Evolutionary conservation across 805 yeast genomes (phyloP), one percentile per base, ranked within the genome.

Genomic region (Ogataea methanolica): DNA sequence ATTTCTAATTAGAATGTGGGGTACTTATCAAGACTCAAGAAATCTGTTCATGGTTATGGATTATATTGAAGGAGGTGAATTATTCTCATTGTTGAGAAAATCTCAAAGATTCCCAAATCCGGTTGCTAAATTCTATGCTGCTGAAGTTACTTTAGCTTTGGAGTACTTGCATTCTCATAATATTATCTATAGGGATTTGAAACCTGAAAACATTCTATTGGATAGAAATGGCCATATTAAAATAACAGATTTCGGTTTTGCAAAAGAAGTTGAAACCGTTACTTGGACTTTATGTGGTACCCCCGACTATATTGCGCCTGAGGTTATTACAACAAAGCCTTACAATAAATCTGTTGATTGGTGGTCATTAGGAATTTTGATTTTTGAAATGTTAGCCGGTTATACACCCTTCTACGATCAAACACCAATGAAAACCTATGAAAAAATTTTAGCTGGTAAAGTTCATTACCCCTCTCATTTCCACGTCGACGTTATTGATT

Each of bases 251-350:
- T 79, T 79, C 60, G 84, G 84, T 5, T 79, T 79, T 60, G 84
- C 84, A 40, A 79, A 79, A 59, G 83, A 79, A 57, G 83, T 79
- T 36, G 68, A 66, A 52, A 79, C 80, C 35, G 82, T 77, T 17
- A 79, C 84, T 6, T 79, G 78, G 69, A 79, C 84, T 1, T 71
- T 79, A 51, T 79, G 84, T 63, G 84, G 84, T 42, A 79, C 84
- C 1, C 84, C 84, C 0, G 84, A 79, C 62, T 79, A 79, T 59
- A 79, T 79, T 45, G 84, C 84, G 0, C 84, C 84, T 4, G 84
- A 79, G 57, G 83, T 79, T n/a, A 79, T 79, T 23, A 78, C 84
- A 4, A 77, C 82, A 11, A 76, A 79, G 55, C 83, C 84, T 2
- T 79, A 79, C 63, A 79, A 79, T 62, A 79, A 79, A 57, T 74